Percentiles rank a stretch among this genome's conserved stretches.
Evolutionary conservation across 1,284 basidiomycete genomes (phyloP).

Genomic region (Papiliotrema laurentii): DNA sequence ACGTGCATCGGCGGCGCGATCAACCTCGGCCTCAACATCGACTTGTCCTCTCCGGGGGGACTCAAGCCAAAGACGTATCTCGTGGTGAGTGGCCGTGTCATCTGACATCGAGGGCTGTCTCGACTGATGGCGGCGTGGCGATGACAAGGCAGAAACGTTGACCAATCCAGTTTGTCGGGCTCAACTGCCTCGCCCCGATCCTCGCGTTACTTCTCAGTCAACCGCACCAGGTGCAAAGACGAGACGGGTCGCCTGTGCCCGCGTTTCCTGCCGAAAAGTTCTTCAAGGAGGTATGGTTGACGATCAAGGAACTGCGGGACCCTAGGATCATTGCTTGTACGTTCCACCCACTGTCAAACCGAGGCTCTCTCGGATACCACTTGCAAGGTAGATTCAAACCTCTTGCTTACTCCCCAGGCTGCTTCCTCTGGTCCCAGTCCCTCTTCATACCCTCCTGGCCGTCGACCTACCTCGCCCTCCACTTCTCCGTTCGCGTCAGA

Average conservation of each 20-base stretch:
- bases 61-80: constrained; percentile 32
- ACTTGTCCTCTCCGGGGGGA: constrained; percentile 29
- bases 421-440: constrained; percentile 16
- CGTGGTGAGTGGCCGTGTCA: background rate
- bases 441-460: constrained; percentile 35
- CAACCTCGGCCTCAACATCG: constrained; percentile 43
- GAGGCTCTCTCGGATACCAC: too few species aligned
- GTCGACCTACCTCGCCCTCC: constrained; percentile 26
- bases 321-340: constrained; percentile 13
- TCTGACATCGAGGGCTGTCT: background rate
- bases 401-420: background rate
- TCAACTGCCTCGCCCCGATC: constrained; percentile 42
- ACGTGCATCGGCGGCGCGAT: constrained; percentile 42
- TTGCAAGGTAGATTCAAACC: background rate
- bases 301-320: constrained; percentile 23
- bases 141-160: too few species aligned
- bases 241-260: constrained; percentile 39
- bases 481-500: constrained; percentile 35
- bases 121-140: background rate
- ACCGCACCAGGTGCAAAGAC: constrained; percentile 43
- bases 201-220: constrained; percentile 33
- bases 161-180: constrained; percentile 47
- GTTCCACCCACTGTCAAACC: too few species aligned
- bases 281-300: constrained; percentile 26
- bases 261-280: constrained; percentile 18